phyloP scores from a whole-genome alignment of 148 eudicot species.

The Vaccinium corymbosum region DNA sequence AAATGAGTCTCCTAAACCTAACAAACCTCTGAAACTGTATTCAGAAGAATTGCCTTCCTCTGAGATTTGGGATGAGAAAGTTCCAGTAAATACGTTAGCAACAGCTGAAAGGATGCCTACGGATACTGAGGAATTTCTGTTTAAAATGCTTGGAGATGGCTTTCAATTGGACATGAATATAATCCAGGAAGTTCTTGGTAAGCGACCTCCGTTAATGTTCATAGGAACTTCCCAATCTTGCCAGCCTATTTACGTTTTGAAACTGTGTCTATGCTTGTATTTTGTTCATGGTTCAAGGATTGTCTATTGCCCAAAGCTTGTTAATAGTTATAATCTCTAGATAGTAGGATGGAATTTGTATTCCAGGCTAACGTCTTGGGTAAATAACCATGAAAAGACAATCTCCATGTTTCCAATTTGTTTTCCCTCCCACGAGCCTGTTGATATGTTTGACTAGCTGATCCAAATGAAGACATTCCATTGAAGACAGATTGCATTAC shows the following conservation, averaged over 20 bases:
- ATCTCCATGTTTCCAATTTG: background rate
- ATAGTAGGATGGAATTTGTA: background rate
- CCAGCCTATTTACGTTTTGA: background rate
- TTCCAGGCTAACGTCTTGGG: background rate
- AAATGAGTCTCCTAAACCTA: conserved; percentile 17
- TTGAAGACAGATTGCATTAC: background rate
- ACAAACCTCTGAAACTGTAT: conserved; percentile 36
- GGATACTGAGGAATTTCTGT: conserved; percentile 58
- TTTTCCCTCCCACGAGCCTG: background rate
- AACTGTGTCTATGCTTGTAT: background rate
- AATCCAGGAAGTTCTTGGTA: conserved; percentile 72
- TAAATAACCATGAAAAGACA: background rate
- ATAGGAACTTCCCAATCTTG: background rate
- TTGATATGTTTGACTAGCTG: conserved; percentile 7
- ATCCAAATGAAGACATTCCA: background rate
- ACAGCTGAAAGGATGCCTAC: conserved; percentile 29
- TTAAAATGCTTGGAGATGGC: conserved; percentile 74
- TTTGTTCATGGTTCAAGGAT: background rate
- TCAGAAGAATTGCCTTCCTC: conserved; percentile 31
- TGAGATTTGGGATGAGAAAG: conserved; percentile 31
- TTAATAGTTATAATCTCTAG: background rate
- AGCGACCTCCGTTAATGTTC: conserved; percentile 1
- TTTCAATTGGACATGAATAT: conserved; percentile 49
- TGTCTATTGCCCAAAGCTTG: background rate
- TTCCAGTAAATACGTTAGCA: background rate